A percentile compares a stretch with the other conserved stretches of the same genome.
phyloP scores from a whole-genome alignment of 1,284 basidiomycete genomes.

The Sporisorium exsertum region DNA sequence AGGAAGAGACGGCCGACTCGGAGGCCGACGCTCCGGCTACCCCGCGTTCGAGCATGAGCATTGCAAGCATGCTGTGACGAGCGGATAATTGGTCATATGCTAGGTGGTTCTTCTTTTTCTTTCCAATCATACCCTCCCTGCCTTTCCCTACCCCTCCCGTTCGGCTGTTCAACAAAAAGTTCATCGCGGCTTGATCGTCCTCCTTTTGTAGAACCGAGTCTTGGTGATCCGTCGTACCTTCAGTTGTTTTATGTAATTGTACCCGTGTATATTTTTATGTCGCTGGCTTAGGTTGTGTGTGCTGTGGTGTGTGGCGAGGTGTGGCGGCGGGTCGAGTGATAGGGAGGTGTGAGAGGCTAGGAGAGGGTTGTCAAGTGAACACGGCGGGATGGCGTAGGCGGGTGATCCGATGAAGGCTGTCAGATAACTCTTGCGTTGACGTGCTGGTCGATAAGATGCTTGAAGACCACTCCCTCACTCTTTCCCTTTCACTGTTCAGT shows the following conservation, averaged over 20 bases:
- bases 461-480: no score
- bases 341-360: background rate
- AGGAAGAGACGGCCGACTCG: slow-evolving; percentile 14
- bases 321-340: background rate
- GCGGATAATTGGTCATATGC: no score
- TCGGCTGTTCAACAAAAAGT: background rate
- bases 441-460: no score
- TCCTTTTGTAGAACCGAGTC: background rate
- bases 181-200: background rate
- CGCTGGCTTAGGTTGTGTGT: background rate
- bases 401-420: no score
- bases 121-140: slow-evolving; percentile 2
- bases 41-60: slow-evolving; percentile 40
- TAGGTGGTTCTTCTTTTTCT: background rate
- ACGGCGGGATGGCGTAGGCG: no score
- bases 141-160: background rate
- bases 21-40: slow-evolving; percentile 27
- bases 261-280: slow-evolving; percentile 1
- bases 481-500: background rate
- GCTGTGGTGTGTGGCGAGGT: background rate
- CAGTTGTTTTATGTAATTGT: slow-evolving; percentile 15
- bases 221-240: background rate
- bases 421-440: no score
- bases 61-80: slow-evolving; percentile 39
- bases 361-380: background rate